phyloP scores from a whole-genome alignment of 306 rosid species.

The Albizia julibrissin region DNA sequence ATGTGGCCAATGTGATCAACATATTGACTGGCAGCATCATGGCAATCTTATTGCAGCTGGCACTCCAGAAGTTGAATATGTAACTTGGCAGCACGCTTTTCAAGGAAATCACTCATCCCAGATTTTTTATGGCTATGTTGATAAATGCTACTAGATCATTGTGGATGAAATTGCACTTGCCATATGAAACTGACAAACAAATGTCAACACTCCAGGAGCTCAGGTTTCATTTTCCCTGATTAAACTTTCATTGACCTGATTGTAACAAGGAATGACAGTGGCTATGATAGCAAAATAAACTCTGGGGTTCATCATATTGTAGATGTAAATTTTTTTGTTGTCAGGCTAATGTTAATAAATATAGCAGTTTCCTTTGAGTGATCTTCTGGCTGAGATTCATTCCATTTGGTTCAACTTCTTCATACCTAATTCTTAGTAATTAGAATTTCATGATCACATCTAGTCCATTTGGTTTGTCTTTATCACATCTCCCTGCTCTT shows the following conservation, averaged over 20 bases:
- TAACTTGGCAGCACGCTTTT: constrained; percentile 29
- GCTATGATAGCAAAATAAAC: background rate
- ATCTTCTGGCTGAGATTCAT: background rate
- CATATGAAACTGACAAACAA: constrained; percentile 18
- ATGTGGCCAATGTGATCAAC: constrained; percentile 83
- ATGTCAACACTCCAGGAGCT: background rate
- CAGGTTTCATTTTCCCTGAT: background rate
- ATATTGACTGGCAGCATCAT: constrained; percentile 79
- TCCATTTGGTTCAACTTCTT: background rate
- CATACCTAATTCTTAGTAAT: background rate
- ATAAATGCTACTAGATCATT: background rate
- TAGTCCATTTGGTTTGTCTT: background rate
- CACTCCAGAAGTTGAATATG: constrained; percentile 43
- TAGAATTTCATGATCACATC: background rate
- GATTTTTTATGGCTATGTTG: background rate
- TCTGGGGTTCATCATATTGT: background rate
- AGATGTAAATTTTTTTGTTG: background rate
- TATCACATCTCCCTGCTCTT: too few relatives aligned
- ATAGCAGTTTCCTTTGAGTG: background rate
- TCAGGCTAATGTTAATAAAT: background rate
- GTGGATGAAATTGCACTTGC: background rate
- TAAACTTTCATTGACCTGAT: background rate
- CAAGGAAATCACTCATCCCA: constrained; percentile 4
- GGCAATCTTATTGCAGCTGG: constrained; percentile 80
- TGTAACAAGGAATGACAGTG: background rate